Evolutionary conservation across 1,284 basidiomycete species (phyloP).

Genomic region (Heterobasidion annosum): DNA sequence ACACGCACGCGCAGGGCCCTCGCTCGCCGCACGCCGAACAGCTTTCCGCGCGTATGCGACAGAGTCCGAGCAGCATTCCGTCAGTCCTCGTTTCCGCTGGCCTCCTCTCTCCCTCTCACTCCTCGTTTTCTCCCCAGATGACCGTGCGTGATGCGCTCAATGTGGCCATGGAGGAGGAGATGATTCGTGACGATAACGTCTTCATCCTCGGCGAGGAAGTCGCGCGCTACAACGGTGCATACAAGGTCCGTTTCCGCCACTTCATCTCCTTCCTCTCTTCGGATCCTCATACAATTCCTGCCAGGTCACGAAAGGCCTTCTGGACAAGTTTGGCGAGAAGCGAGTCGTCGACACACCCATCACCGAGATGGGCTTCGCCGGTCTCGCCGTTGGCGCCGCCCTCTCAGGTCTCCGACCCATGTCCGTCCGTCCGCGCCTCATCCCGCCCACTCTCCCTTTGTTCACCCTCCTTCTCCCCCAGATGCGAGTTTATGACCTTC

Average conservation of each 20-base stretch:
- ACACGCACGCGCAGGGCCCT: constrained; percentile 29
- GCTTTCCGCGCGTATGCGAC: constrained; percentile 56
- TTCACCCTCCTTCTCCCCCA: constrained; percentile 17
- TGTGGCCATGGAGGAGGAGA: constrained; percentile 99
- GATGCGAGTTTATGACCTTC: constrained; percentile 99
- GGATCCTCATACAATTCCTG: not conserved
- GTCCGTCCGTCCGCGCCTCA: constrained; percentile 28
- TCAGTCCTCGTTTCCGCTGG: constrained; percentile 17
- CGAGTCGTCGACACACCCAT: constrained; percentile 98
- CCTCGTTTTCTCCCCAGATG: constrained; percentile 49
- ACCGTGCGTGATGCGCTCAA: constrained; percentile 98
- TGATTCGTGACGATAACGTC: constrained; percentile 92
- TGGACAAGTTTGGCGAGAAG: constrained; percentile 99
- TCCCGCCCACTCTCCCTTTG: not conserved
- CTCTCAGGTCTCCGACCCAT: constrained; percentile 92
- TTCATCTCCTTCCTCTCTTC: not conserved
- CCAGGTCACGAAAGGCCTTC: constrained; percentile 92
- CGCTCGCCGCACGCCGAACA: constrained; percentile 30
- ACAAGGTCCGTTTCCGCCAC: constrained; percentile 64
- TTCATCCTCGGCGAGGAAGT: constrained; percentile 99
- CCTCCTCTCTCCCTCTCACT: not conserved
- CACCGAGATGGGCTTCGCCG: constrained; percentile 98
- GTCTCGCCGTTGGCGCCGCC: constrained; percentile 92
- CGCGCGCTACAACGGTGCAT: constrained; percentile 98
- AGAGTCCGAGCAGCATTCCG: constrained; percentile 44